Conservation (phyloP, 768 basidiomycete species). For the Mycena albidolilacea region DNA sequence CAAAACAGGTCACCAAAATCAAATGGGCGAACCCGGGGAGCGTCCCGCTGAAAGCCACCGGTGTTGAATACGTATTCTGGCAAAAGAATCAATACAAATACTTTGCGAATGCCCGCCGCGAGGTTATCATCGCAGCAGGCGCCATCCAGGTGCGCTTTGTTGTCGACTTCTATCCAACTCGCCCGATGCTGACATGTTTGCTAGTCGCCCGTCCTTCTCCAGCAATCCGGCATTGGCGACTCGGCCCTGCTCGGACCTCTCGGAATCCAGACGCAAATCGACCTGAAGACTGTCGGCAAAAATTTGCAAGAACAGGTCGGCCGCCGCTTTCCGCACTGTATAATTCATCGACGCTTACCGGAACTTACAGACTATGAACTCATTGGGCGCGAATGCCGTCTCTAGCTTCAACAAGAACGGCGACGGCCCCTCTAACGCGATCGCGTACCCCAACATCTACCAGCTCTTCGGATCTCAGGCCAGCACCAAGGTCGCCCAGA, state of each 20-base stretch:
- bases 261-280: constrained; percentile 62
- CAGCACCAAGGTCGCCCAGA: constrained; percentile 51
- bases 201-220: constrained; percentile 64
- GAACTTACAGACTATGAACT: constrained; percentile 55
- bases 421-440: constrained; percentile 61
- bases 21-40: constrained; percentile 51
- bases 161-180: background rate
- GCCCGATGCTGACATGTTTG: background rate
- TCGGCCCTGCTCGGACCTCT: constrained; percentile 58
- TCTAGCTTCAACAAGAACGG: constrained; percentile 57
- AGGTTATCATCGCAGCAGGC: constrained; percentile 70
- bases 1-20: constrained; percentile 60
- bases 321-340: background rate
- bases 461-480: constrained; percentile 59
- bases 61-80: constrained; percentile 63
- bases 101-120: constrained; percentile 58
- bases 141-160: constrained; percentile 57
- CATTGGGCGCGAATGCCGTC: constrained; percentile 57
- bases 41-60: constrained; percentile 58
- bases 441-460: constrained; percentile 67
- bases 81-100: constrained; percentile 52
- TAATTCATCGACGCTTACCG: background rate
- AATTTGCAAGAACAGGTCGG: constrained; percentile 71
- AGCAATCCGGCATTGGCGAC: constrained; percentile 73
- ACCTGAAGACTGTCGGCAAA: constrained; percentile 66